A percentile compares a stretch with the other conserved stretches of the same genome.
Evolutionary conservation across 495 filamentous ascomycete genomes (phyloP).

Genomic region (Trichocladium uniseriatum): DNA sequence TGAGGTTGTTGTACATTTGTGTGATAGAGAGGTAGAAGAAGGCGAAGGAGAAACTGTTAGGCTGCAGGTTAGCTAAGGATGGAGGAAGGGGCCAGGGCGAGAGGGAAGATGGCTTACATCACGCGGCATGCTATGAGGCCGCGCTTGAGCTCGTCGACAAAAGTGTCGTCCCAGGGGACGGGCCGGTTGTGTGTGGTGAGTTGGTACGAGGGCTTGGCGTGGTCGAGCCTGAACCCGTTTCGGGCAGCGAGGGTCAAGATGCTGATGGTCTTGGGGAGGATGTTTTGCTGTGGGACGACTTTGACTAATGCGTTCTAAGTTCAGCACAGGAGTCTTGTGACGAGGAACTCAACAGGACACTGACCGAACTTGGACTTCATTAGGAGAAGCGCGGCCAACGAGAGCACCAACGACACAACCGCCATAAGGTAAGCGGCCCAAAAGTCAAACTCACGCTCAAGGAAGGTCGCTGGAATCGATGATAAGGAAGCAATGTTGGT

Average conservation of each 20-base stretch:
- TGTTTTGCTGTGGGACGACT: slow-evolving; percentile 31
- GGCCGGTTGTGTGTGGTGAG: slow-evolving; percentile 22
- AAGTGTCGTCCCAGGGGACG: slow-evolving; percentile 28
- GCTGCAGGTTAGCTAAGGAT: background rate
- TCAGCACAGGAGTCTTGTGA: background rate
- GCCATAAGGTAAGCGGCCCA: slow-evolving; percentile 41
- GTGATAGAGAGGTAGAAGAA: slow-evolving; percentile 49
- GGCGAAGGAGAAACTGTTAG: slow-evolving; percentile 37
- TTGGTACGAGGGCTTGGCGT: slow-evolving; percentile 41
- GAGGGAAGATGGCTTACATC: slow-evolving; percentile 25
- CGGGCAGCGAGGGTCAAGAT: slow-evolving; percentile 35
- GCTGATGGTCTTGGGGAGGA: slow-evolving; percentile 35
- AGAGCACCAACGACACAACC: slow-evolving; percentile 27
- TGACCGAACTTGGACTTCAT: slow-evolving; percentile 14
- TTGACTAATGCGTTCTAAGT: slow-evolving; percentile 23
- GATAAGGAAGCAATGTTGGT: slow-evolving; percentile 43
- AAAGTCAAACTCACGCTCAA: slow-evolving; percentile 41
- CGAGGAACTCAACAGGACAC: slow-evolving; percentile 23
- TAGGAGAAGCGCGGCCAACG: slow-evolving; percentile 2
- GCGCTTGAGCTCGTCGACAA: slow-evolving; percentile 36
- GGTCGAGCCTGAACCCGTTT: slow-evolving; percentile 41
- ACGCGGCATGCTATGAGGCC: slow-evolving; percentile 38
- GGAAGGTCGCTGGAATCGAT: slow-evolving; percentile 35
- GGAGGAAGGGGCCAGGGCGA: background rate
- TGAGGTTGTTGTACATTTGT: slow-evolving; percentile 36